Percentiles rank a stretch among this genome's conserved stretches.
Evolutionary conservation across 495 filamentous ascomycete genomes (phyloP).

Genomic region (Hyaloscypha finlandica): DNA sequence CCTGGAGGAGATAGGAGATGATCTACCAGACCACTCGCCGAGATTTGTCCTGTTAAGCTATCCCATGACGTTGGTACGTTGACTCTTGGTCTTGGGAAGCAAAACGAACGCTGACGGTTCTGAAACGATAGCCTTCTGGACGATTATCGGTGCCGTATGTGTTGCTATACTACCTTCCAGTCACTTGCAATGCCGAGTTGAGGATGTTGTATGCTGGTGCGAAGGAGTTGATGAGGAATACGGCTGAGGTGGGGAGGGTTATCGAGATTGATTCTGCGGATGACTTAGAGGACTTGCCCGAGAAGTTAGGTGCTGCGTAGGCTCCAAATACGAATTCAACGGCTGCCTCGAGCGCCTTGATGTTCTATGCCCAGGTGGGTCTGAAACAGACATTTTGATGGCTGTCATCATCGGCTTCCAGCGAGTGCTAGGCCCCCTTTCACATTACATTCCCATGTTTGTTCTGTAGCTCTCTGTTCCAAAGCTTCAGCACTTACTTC

Average conservation of each 20-base stretch:
- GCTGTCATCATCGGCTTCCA: background rate
- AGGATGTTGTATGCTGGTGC: slow-evolving; percentile 95
- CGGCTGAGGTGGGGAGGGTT: slow-evolving; percentile 78
- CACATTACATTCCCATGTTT: background rate
- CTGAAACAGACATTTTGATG: background rate
- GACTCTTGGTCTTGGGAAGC: background rate
- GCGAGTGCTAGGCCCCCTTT: background rate
- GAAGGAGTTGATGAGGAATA: slow-evolving; percentile 91
- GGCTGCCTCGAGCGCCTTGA: background rate
- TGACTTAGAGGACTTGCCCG: slow-evolving; percentile 73
- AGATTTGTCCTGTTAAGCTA: slow-evolving; percentile 89
- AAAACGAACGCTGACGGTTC: background rate
- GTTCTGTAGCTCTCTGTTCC: too few species aligned
- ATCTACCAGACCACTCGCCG: slow-evolving; percentile 89
- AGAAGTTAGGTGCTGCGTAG: slow-evolving; percentile 55
- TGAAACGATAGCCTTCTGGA: slow-evolving; percentile 29
- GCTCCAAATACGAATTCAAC: background rate
- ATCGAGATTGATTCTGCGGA: slow-evolving; percentile 77
- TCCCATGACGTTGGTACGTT: slow-evolving; percentile 75
- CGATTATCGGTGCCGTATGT: slow-evolving; percentile 74
- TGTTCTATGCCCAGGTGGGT: background rate
- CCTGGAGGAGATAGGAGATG: slow-evolving; percentile 78
- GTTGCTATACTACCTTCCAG: slow-evolving; percentile 88
- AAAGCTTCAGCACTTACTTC: too few species aligned
- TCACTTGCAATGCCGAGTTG: slow-evolving; percentile 78